phyloP scores from a whole-genome alignment of 176 grass and related monocot genomes.

The Coix lacrymajobi region DNA sequence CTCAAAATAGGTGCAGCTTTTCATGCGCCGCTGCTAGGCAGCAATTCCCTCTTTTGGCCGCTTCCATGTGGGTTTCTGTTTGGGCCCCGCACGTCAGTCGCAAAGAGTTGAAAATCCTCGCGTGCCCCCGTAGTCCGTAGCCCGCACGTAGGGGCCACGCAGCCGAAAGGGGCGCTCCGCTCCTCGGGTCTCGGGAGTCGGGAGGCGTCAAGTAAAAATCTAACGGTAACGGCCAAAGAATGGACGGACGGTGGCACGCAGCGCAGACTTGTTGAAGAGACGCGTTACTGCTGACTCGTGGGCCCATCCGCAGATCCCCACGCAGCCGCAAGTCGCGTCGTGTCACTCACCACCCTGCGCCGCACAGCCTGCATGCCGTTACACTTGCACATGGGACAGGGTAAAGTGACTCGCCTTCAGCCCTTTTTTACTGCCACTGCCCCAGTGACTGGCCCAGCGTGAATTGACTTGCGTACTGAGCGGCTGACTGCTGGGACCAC shows the following conservation, averaged over 20 bases:
- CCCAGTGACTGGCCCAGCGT: too few species aligned
- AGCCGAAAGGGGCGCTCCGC: conserved; percentile 27
- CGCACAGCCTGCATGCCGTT: background rate
- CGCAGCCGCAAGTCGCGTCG: background rate
- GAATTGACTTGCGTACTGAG: background rate
- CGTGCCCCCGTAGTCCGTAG: background rate
- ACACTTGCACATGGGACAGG: conserved; percentile 22
- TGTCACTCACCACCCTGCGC: conserved; percentile 9
- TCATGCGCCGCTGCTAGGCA: background rate
- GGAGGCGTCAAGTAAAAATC: background rate
- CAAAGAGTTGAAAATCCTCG: too few species aligned
- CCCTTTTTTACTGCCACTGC: background rate
- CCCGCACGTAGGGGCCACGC: background rate
- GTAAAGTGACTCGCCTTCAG: background rate
- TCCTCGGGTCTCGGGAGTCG: background rate
- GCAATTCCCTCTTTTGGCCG: accelerated
- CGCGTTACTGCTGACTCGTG: background rate
- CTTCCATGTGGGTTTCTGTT: background rate
- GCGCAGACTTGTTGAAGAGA: too few species aligned
- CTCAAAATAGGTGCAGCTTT: background rate
- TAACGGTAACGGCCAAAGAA: conserved; percentile 53
- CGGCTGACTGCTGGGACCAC: background rate
- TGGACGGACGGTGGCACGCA: background rate
- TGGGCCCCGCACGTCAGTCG: background rate
- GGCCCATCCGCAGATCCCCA: accelerated